phyloP scores from a whole-genome alignment of 305 asterid species.

The Solanum hybrid region DNA sequence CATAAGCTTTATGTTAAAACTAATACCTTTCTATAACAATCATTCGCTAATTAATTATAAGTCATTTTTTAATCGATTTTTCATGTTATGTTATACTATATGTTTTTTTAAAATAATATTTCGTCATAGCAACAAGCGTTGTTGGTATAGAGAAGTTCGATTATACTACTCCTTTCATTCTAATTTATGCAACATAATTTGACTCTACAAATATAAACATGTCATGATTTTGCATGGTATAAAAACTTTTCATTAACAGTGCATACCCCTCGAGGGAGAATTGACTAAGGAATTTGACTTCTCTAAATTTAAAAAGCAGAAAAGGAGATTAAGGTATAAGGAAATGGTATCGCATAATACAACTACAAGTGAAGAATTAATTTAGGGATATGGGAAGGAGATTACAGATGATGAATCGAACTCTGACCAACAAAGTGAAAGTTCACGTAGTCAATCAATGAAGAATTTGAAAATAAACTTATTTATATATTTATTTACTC shows the following conservation, averaged over 20 bases:
- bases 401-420: background rate
- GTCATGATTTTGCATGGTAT: background rate
- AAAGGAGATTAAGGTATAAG: background rate
- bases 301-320: background rate
- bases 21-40: background rate
- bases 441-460: accelerated
- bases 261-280: background rate
- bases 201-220: background rate
- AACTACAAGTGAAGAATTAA: background rate
- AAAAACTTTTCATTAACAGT: background rate
- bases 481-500: background rate
- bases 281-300: background rate
- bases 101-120: background rate
- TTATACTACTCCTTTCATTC: background rate
- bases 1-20: background rate
- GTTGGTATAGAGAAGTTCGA: background rate
- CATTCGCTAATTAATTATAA: accelerated
- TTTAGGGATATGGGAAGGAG: background rate
- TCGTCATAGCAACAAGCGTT: background rate
- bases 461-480: background rate
- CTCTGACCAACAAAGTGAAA: background rate
- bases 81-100: background rate
- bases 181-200: background rate
- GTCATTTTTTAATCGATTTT: background rate
- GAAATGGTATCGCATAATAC: too few relatives aligned